These are phyloP conservation scores for Linnemannia schmuckeri DNA, from an alignment of 192 early-diverging fungal species.

Conservation along the genomic window DNA sequence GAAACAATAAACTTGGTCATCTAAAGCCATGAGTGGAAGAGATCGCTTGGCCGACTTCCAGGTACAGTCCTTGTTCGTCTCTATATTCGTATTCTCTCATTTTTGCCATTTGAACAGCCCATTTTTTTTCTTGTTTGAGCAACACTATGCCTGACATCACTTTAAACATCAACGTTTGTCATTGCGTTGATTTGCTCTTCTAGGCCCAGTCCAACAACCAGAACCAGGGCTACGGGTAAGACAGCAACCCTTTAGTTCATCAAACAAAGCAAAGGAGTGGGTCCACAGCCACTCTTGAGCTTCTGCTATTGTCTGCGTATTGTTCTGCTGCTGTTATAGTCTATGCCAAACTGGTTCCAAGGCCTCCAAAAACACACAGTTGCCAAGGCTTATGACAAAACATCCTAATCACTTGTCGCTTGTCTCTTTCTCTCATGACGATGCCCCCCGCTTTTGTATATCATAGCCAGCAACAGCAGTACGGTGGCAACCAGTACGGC, in stretches of 20 bases:
- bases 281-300: background rate
- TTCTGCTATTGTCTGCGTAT: background rate
- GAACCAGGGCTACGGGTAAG: slow-evolving; percentile 52
- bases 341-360: background rate
- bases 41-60: slow-evolving; percentile 57
- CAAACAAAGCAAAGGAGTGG: background rate
- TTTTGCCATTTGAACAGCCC: background rate
- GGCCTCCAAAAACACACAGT: background rate
- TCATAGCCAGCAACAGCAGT: slow-evolving; percentile 28
- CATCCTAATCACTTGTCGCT: background rate
- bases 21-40: slow-evolving; percentile 50
- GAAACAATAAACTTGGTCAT: slow-evolving; percentile 1
- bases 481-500: slow-evolving; percentile 31
- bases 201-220: slow-evolving; percentile 47
- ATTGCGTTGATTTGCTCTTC: background rate
- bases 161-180: background rate
- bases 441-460: background rate
- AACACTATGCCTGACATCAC: background rate
- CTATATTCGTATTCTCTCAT: background rate
- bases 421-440: slow-evolving; percentile 5
- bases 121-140: background rate
- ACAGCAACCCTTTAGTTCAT: background rate
- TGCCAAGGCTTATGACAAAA: background rate
- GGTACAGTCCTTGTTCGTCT: slow-evolving; percentile 11
- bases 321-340: background rate